Base-by-base conservation (phyloP, 176 grass and related monocot genomes). In the Triticum monococcum region DNA sequence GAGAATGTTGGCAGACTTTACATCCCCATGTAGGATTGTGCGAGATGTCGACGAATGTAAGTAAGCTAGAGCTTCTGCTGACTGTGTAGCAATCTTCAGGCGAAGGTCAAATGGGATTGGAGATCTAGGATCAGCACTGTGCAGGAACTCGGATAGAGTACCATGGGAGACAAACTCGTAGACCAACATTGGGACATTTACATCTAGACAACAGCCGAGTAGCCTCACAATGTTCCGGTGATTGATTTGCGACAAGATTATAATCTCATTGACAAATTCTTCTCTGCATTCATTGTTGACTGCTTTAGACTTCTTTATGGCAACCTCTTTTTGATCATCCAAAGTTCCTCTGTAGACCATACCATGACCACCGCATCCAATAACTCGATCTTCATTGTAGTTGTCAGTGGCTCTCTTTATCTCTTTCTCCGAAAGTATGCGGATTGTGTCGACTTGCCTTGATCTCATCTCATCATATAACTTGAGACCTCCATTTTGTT, bases 221-320 rank as follows among this genome's bases (percentile, higher is more conserved):
- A 75, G 16, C 13, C 72, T 75, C 72, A 75, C 72, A 50, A 75
- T 75, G 72, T 75, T 75, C 17, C 72, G 72, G 24, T 50, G 72
- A 7, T 75, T 75, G 72, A 75, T 75, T 30, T 75, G 72, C 18
- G 72, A 75, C 13, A 75, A 18, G 3, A 75, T 18, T 75, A 75
- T 75, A 17, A 75, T 74, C 41, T 75, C 72, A 5, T 75, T 75
- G 8, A 75, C 72, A 75, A 75, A 75, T 75, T 75, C 72, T 75
- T 75, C 41, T 8, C 72, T 75, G 0, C 72, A 75, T 18, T 75
- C 13, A 17, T 9, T 3, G 0, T 75, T 75, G 41, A 75, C 9
- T 50, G 16, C 40, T 26, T 75, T 75, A 13, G 72, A 48, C 24
- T 75, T 50, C 41, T 75, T 75, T 75, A 75, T 75, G 24, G 41